Percentiles rank a stretch among this genome's conserved stretches.
Conservation (phyloP, 352 stramenopile genomes). For the Pythium pectinolyticum region DNA sequence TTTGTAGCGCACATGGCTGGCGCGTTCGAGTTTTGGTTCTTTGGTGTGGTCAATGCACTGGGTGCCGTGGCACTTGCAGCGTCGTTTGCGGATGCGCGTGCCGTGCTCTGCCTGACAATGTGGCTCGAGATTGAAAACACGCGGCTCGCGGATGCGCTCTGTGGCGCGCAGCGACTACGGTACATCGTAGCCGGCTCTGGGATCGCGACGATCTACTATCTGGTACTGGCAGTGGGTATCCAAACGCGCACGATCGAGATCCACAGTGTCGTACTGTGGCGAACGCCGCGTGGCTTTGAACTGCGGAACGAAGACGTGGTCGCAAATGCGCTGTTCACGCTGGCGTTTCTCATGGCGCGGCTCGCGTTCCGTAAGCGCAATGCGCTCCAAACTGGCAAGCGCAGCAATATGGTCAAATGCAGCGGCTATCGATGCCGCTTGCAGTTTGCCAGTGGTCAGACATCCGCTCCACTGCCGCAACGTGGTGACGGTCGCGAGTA, state of each 20-base stretch:
- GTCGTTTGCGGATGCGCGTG: neutral
- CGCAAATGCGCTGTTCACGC: neutral
- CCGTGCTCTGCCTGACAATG: neutral
- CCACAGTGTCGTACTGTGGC: neutral
- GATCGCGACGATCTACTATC: neutral
- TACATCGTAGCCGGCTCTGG: neutral
- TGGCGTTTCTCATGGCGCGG: neutral
- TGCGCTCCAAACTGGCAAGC: neutral
- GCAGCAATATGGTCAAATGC: neutral
- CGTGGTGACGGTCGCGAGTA: too few relatives aligned
- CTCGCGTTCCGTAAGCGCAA: constrained; percentile 13
- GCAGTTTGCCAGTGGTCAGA: neutral
- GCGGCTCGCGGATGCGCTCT: neutral
- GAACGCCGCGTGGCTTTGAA: neutral
- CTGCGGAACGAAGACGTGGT: constrained; percentile 4
- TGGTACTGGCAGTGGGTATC: neutral
- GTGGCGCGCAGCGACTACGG: neutral
- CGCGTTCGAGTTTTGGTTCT: constrained; percentile 19
- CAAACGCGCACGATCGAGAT: neutral
- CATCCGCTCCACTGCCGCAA: too few relatives aligned
- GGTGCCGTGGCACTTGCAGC: neutral
- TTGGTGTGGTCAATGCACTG: neutral
- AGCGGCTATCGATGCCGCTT: constrained; percentile 1
- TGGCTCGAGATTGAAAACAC: constrained; percentile 7
- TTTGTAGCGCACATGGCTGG: neutral